phyloP scores from a whole-genome alignment of 345 rosid species.

The Populus alba region DNA sequence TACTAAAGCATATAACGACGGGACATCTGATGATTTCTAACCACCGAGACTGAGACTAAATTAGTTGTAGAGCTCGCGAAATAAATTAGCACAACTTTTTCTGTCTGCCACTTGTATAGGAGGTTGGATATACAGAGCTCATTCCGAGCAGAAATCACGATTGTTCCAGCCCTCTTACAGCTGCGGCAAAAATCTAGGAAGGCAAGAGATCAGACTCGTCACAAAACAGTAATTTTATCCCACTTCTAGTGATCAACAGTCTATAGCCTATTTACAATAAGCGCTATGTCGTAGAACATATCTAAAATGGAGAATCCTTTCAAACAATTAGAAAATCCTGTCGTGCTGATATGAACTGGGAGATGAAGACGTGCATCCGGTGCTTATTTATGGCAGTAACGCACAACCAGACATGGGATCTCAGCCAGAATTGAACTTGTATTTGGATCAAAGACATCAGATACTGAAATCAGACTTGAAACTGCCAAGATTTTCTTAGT shows the following conservation, averaged over 20 bases:
- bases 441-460: neutral
- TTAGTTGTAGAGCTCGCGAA: no score
- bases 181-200: conserved; percentile 46
- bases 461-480: neutral
- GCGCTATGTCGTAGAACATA: no score
- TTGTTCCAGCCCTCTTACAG: conserved; percentile 39
- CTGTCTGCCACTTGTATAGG: neutral
- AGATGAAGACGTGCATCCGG: neutral
- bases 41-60: no score
- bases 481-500: neutral
- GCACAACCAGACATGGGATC: neutral
- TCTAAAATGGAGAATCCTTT: no score
- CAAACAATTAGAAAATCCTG: neutral
- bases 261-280: no score
- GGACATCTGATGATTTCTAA: no score
- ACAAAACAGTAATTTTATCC: neutral
- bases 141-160: neutral
- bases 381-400: neutral
- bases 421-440: no score
- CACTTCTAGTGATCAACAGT: neutral
- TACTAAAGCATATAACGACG: no score
- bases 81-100: no score
- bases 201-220: neutral
- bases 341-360: neutral
- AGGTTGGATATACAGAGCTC: neutral